These are phyloP conservation scores for Draba incana DNA, from an alignment of 345 rosid species.

Conservation along the genomic window DNA sequence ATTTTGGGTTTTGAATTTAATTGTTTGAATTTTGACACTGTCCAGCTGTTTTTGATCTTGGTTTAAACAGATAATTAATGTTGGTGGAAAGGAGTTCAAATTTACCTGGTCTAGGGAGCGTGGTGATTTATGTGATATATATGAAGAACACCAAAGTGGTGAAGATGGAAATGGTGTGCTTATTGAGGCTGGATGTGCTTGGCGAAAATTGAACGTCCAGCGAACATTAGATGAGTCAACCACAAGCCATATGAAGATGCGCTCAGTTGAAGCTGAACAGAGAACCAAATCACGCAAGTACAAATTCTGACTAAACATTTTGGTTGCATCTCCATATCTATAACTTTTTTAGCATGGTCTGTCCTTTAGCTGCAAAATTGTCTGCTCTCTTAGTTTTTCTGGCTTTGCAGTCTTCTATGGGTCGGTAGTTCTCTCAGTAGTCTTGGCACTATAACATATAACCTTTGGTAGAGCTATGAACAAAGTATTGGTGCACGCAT, in stretches of 20 bases:
- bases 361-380: slow-evolving; percentile 30
- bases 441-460: slow-evolving; percentile 20
- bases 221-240: slow-evolving; percentile 90
- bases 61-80: slow-evolving; percentile 68
- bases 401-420: slow-evolving; percentile 18
- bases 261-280: slow-evolving; percentile 91
- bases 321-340: slow-evolving; percentile 29
- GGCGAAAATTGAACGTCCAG: slow-evolving; percentile 91
- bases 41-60: slow-evolving; percentile 16
- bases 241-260: slow-evolving; percentile 88
- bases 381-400: slow-evolving; percentile 28
- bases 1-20: neutral
- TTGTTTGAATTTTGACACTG: neutral
- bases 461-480: slow-evolving; percentile 23
- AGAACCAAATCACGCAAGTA: slow-evolving; percentile 85
- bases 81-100: slow-evolving; percentile 90
- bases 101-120: slow-evolving; percentile 90
- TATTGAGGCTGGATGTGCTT: slow-evolving; percentile 93
- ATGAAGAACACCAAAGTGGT: slow-evolving; percentile 77
- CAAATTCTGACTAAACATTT: slow-evolving; percentile 36
- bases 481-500: slow-evolving; percentile 23
- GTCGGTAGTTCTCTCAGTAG: slow-evolving; percentile 29
- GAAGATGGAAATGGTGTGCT: slow-evolving; percentile 85
- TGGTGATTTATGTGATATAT: slow-evolving; percentile 88
- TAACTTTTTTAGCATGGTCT: slow-evolving; percentile 13